Percentiles rank a stretch among this genome's conserved stretches.
These are phyloP conservation scores for Ampelocalamus luodianensis DNA, from an alignment of 176 grass and related monocot genomes.

Conservation along the genomic window DNA sequence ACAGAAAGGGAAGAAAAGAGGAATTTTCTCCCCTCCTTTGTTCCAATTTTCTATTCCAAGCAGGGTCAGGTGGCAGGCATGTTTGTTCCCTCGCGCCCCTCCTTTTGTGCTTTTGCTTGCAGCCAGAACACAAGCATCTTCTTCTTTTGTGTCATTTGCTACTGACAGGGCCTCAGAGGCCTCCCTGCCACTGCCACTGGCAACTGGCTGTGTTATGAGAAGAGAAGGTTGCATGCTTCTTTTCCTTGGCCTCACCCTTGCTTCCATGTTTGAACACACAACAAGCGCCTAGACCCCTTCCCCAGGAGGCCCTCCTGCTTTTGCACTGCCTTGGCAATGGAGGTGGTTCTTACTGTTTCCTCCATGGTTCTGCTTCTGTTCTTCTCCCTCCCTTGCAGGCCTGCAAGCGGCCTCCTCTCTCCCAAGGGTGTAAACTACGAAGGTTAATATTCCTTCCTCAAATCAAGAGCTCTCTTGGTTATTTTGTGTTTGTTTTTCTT, in stretches of 20 bases:
- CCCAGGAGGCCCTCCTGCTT: constrained; percentile 18
- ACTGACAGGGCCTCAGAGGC: constrained; percentile 55
- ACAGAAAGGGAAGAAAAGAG: constrained; percentile 24
- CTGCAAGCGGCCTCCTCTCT: constrained; percentile 64
- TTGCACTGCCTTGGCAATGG: constrained; percentile 39
- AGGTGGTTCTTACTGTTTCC: constrained; percentile 33
- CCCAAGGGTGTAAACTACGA: constrained; percentile 90
- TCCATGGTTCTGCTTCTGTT: constrained; percentile 30
- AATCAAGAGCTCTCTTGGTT: constrained; percentile 23
- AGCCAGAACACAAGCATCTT: constrained; percentile 67
- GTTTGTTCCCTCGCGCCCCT: constrained; percentile 66
- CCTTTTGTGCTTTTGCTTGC: constrained; percentile 54
- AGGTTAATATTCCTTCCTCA: constrained; percentile 53
- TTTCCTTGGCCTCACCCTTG: constrained; percentile 50
- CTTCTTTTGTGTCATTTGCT: constrained; percentile 89
- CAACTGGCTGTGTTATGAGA: constrained; percentile 9
- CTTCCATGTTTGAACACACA: constrained; percentile 50
- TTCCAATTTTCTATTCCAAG: constrained; percentile 55
- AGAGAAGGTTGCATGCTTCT: constrained; percentile 67
- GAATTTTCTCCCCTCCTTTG: constrained; percentile 42
- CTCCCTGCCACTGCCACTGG: constrained; percentile 34
- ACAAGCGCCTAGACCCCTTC: constrained; percentile 39
- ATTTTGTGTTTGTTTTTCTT: constrained; percentile 19
- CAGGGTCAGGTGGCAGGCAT: constrained; percentile 89
- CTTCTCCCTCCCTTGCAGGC: constrained; percentile 30